These are phyloP conservation scores for Lactarius hengduanensis DNA, from an alignment of 768 basidiomycete genomes.

Conservation along the genomic window DNA sequence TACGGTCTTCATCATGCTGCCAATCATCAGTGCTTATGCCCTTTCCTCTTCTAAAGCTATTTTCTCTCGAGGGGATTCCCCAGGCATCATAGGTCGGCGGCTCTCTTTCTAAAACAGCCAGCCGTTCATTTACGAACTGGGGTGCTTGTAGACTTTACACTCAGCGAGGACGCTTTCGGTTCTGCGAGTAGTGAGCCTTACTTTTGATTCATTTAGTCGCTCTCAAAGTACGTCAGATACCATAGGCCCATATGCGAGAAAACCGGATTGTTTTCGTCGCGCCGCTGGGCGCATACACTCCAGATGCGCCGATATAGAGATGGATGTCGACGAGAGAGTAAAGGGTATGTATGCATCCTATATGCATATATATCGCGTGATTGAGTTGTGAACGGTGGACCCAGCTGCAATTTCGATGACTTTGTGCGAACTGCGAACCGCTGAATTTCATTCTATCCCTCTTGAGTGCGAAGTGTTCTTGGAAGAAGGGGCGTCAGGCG, in stretches of 20 bases:
- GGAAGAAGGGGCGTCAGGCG: neutral
- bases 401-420: constrained; percentile 29
- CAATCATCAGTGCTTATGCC: neutral
- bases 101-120: neutral
- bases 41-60: constrained; percentile 3
- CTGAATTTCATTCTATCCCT: constrained; percentile 25
- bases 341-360: constrained; percentile 21
- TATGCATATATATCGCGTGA: constrained; percentile 1
- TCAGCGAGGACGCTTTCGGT: neutral
- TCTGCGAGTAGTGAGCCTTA: constrained; percentile 1
- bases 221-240: neutral
- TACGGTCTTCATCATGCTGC: neutral
- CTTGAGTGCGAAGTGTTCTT: constrained; percentile 26
- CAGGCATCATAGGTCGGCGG: constrained; percentile 1
- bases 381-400: neutral
- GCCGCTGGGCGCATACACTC: constrained; percentile 24
- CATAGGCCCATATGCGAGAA: constrained; percentile 9
- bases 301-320: constrained; percentile 26
- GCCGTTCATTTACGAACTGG: neutral
- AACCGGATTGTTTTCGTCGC: constrained; percentile 29
- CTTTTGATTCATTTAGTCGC: too few species aligned
- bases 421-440: constrained; percentile 28
- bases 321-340: constrained; percentile 26
- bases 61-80: neutral
- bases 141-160: neutral